Evolutionary conservation across 768 basidiomycete genomes (phyloP).

Genomic region (Artomyces pyxidatus): DNA sequence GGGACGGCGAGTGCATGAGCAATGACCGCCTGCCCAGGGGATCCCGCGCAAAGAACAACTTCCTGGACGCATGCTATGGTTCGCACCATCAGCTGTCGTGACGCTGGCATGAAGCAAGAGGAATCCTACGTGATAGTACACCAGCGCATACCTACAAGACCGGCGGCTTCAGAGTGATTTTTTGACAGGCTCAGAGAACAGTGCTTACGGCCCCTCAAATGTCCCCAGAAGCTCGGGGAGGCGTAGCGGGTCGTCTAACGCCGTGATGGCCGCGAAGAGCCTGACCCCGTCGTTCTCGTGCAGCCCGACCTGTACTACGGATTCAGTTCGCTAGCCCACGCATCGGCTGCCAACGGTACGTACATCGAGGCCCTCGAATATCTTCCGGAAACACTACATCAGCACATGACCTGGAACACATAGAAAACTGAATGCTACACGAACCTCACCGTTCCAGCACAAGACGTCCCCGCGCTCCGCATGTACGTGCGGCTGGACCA

Average conservation of each 20-base stretch:
- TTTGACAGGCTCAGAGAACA: no score
- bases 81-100: not conserved
- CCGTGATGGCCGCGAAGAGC: conserved; percentile 30
- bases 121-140: conserved; percentile 60
- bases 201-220: conserved; percentile 80
- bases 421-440: conserved; percentile 7
- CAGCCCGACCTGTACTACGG: conserved; percentile 35
- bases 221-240: conserved; percentile 44
- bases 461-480: conserved; percentile 45
- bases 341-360: conserved; percentile 10
- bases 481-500: conserved; percentile 60
- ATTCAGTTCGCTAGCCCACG: not conserved
- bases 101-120: not conserved
- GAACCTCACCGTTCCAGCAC: conserved; percentile 85
- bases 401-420: not conserved
- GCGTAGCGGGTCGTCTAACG: conserved; percentile 24
- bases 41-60: conserved; percentile 70
- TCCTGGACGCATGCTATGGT: conserved; percentile 32
- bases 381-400: conserved; percentile 23
- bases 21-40: conserved; percentile 85
- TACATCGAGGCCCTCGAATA: conserved; percentile 79
- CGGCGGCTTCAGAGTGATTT: not conserved
- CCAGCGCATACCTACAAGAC: conserved; percentile 61
- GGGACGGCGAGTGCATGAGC: conserved; percentile 54
- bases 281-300: conserved; percentile 70